Conservation (phyloP, 192 early-diverging fungal genomes). For the Podila minutissima region DNA sequence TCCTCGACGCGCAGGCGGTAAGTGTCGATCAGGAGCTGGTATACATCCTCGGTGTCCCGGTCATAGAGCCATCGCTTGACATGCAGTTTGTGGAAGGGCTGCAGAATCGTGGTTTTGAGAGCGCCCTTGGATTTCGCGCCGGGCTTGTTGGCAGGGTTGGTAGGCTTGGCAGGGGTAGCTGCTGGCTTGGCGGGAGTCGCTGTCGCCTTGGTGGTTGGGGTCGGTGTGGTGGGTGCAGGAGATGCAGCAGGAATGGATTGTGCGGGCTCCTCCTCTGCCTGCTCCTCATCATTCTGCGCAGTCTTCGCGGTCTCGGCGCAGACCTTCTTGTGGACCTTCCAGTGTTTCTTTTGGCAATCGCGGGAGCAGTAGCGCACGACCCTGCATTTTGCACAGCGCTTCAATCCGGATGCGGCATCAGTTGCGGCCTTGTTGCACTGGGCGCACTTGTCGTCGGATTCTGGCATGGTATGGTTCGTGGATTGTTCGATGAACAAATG, state of each 20-base stretch:
- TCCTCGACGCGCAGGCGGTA: slow-evolving; percentile 11
- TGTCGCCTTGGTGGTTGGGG: background rate
- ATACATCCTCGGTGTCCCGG: slow-evolving; percentile 4
- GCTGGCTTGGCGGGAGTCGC: background rate
- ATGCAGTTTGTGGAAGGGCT: slow-evolving; percentile 11
- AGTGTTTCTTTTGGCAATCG: slow-evolving; percentile 26
- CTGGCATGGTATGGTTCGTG: too few species aligned
- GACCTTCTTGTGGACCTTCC: slow-evolving; percentile 23
- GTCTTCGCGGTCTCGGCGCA: slow-evolving; percentile 4
- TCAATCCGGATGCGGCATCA: slow-evolving; percentile 3
- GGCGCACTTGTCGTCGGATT: background rate
- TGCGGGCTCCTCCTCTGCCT: too few species aligned
- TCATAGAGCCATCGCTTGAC: slow-evolving; percentile 7
- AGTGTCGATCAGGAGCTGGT: slow-evolving; percentile 4
- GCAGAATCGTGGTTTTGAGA: background rate
- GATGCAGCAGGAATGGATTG: background rate
- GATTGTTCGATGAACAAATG: too few species aligned
- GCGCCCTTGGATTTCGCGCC: background rate
- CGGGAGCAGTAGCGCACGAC: slow-evolving; percentile 10
- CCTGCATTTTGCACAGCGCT: slow-evolving; percentile 17
- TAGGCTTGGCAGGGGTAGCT: background rate
- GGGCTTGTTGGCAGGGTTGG: background rate
- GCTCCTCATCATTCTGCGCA: too few species aligned
- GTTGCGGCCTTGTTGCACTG: slow-evolving; percentile 6
- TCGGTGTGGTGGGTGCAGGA: background rate